These are phyloP conservation scores for Backusella liffmaniae DNA, from an alignment of 192 early-diverging fungal genomes.

Conservation along the genomic window DNA sequence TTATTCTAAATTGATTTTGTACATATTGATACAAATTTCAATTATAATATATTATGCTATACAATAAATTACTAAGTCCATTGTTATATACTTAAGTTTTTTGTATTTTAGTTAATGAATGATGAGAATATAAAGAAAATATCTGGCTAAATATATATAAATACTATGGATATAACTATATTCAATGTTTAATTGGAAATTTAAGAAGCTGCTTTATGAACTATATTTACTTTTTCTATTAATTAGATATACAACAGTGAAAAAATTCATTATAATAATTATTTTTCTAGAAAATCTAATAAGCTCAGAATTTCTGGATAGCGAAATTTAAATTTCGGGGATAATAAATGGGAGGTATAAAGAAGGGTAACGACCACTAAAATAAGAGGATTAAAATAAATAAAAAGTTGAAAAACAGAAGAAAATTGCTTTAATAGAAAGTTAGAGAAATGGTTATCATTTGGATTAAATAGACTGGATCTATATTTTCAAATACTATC, in stretches of 20 bases:
- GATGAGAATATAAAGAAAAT: background rate
- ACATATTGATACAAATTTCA: background rate
- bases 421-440: background rate
- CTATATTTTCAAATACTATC: background rate
- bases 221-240: no score
- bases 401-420: background rate
- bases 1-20: background rate
- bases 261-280: no score
- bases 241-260: no score
- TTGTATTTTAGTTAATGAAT: no score
- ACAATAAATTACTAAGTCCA: no score
- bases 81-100: no score
- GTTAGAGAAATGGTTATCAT: background rate
- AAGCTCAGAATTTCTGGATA: no score
- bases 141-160: background rate
- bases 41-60: background rate
- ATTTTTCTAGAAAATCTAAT: no score
- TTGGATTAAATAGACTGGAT: background rate
- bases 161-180: no score
- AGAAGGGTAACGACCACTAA: background rate
- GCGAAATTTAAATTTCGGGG: background rate
- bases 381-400: background rate
- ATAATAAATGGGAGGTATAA: background rate
- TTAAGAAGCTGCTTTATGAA: no score
- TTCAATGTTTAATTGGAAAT: no score